Base-by-base conservation (phyloP, 2,329 filamentous ascomycete genomes). In the Fonsecaea pugnacius region DNA sequence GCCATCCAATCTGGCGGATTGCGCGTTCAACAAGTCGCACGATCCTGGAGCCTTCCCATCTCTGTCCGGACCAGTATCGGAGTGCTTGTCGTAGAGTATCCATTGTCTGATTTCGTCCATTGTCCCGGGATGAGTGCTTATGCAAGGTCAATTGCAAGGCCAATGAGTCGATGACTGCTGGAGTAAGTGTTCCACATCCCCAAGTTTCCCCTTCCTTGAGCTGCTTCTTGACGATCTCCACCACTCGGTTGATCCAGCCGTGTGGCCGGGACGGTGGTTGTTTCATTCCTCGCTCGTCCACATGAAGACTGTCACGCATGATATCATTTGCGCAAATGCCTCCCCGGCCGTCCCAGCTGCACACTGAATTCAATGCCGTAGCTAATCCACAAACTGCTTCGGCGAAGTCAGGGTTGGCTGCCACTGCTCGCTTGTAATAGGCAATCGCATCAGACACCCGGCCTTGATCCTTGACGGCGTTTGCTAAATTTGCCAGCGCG, bases 401-500 rank as follows among this genome's bases (percentile, higher is more conserved):
- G 1, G 95, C 92, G 78, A 99, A 99, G 36, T 96, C 90, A 0
- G 95, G 94, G 71, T 95, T 99, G n/a, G 93, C 88, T 36, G 85
- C 84, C 9, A 99, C 94, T 43, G 95, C 95, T 68, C 93, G 87
- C 72, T 87, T 91, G 79, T 99, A 99, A 75, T 96, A 98, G 30
- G 82, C 80, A 65, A 99, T 98, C 1, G 95, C 95, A 74, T 99
- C 95, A 62, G 88, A 90, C 70, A 98, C 91, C 50, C 91, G 87
- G 2, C 95, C 95, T 71, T 96, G 92, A 75, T 99, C 95, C 76
- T 99, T 99, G 70, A 99, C 93, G 8, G 95, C 95, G 75, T 99
- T 99, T 61, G 95, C 95, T 24, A 99, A 83, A 73, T 99, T 99
- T 3, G 95, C 96, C 61, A 99, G 80, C 36, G 95, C 95, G 73